Base-by-base conservation (phyloP, 1,284 basidiomycete species). In the Leccinum fallax region DNA sequence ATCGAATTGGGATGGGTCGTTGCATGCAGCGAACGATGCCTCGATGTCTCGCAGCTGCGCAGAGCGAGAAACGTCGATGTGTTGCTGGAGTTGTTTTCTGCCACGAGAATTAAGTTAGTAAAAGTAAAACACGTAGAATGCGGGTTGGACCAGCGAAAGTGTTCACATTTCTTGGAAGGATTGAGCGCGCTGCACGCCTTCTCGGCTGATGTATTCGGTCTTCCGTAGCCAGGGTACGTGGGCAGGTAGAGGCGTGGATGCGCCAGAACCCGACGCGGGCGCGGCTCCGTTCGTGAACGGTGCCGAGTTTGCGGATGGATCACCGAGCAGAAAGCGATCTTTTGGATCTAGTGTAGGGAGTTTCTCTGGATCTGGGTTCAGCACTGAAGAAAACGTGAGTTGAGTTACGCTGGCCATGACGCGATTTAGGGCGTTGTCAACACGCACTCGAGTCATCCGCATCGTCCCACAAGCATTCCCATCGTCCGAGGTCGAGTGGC, bases 141-240 rank as follows among this genome's bases (percentile, higher is more conserved):
- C 49, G 49, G 15, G 11, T 48, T 24, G 46, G 46, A 48, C 46
- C 7, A 46, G 48, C 2, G 49, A 30, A 15, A 43, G 5, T 19
- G 79, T 83, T 65, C 66, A 90, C 90, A 80, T 71, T 72, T 92
- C 90, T 61, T 83, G 81, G n/a, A 71, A 65, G 26, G 76, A 70
- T 11, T 80, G 73, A 34, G 68, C 64, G 8, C 81, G 83, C 57
- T 85, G 83, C 2, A 80, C 77, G 28, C 83, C 81, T 66, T 89
- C 88, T 66, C 90, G 79, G 65, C 86, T 89, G 63, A 95, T 83
- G 71, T 96, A 95, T 68, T 94, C 93, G 1, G 94, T 95, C 73
- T 91, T 93, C 58, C 94, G 84, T 62, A 97, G 80, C 94, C 94
- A 97, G 5, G 93, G 83, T 13, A 96, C 94, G 60, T 93, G 86